phyloP scores from a whole-genome alignment of 2,329 filamentous ascomycete species.

The Onygenales sp. region DNA sequence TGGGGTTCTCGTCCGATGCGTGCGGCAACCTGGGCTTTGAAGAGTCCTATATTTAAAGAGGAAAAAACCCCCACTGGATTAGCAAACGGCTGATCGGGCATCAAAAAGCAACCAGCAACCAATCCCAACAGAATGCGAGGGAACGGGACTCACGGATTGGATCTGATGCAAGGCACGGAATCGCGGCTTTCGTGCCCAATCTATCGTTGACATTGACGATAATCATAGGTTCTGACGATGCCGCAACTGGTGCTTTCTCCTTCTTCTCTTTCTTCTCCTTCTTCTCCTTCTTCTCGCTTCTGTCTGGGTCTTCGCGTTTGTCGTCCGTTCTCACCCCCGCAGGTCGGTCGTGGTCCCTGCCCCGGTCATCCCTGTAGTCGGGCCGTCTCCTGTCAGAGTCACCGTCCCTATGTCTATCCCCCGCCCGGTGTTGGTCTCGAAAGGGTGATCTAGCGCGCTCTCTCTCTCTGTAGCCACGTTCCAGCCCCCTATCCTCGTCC shows the following conservation, averaged over 20 bases:
- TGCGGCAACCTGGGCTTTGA: slow-evolving; percentile 86
- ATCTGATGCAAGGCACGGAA: slow-evolving; percentile 80
- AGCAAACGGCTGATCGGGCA: slow-evolving; percentile 2
- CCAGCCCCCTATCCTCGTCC: slow-evolving; percentile 39
- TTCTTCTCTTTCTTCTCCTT: slow-evolving; percentile 32
- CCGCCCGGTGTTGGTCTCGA: slow-evolving; percentile 23
- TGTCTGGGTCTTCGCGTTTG: slow-evolving; percentile 18
- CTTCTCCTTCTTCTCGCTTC: slow-evolving; percentile 31
- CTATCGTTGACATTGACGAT: slow-evolving; percentile 89
- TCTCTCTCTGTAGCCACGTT: slow-evolving; percentile 42
- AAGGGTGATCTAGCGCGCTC: slow-evolving; percentile 28
- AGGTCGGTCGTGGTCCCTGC: slow-evolving; percentile 14
- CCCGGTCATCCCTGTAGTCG: slow-evolving; percentile 14
- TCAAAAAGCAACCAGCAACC: neutral
- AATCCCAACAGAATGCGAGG: neutral
- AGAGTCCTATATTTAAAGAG: slow-evolving; percentile 43
- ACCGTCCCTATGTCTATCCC: slow-evolving; percentile 14
- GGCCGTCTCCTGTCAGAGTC: slow-evolving; percentile 16
- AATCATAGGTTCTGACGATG: slow-evolving; percentile 69
- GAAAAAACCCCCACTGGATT: slow-evolving; percentile 5
- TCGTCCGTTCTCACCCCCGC: slow-evolving; percentile 16
- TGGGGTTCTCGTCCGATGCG: slow-evolving; percentile 81
- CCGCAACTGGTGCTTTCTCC: slow-evolving; percentile 23
- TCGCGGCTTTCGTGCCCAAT: slow-evolving; percentile 89
- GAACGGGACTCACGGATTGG: slow-evolving; percentile 48